phyloP scores from a whole-genome alignment of 163 green algal species.

The Scenedesmus sp. region DNA sequence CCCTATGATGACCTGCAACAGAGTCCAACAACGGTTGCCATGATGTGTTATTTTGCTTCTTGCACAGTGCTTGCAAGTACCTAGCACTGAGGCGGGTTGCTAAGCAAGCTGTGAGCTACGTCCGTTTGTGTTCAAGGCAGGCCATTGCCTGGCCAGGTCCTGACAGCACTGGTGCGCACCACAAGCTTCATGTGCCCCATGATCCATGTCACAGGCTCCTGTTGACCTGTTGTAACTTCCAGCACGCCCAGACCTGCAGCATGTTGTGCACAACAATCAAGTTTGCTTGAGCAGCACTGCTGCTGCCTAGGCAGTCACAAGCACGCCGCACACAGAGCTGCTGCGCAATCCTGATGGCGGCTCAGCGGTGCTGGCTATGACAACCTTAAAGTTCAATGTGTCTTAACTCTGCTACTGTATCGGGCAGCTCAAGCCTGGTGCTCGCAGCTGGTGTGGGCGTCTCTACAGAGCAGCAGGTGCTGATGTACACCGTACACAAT shows the following conservation, averaged over 20 bases:
- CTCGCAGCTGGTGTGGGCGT: not conserved
- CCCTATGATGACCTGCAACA: conserved; percentile 2
- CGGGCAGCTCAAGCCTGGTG: not conserved
- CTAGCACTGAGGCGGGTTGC: not conserved
- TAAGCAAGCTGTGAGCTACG: not conserved
- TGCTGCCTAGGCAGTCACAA: not conserved
- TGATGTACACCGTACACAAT: not conserved
- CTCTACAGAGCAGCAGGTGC: too few species aligned
- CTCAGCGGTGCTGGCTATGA: too few species aligned
- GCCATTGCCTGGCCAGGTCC: not conserved
- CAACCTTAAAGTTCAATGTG: too few species aligned
- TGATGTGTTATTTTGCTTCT: not conserved
- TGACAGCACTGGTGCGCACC: not conserved
- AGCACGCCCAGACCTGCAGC: not conserved
- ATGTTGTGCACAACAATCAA: not conserved
- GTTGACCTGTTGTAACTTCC: not conserved
- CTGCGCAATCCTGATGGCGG: not conserved
- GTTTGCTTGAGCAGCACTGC: not conserved
- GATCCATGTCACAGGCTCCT: conserved; percentile 30
- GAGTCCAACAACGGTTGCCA: not conserved
- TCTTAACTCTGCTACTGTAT: not conserved
- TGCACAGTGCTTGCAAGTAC: too few species aligned
- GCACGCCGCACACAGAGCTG: not conserved
- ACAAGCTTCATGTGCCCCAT: conserved; percentile 37
- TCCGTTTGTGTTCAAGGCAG: not conserved